These are phyloP conservation scores for Tilletia setariae DNA, from an alignment of 1,284 basidiomycete species.

Conservation along the genomic window DNA sequence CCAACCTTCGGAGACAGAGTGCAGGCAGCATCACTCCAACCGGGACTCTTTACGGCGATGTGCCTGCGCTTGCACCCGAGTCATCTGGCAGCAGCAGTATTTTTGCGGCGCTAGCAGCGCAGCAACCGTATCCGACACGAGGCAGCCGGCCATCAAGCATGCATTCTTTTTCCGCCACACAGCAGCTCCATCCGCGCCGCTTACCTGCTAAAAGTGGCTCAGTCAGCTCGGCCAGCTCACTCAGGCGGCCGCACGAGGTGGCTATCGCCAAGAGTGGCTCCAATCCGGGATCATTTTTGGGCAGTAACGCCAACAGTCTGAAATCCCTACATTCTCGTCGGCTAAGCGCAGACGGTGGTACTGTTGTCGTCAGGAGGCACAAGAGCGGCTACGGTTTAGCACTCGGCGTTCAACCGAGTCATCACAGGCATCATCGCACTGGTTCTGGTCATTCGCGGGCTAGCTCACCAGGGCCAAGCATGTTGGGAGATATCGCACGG, in stretches of 20 bases:
- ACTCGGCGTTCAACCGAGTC: not conserved
- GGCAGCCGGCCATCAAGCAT: slow-evolving; percentile 37
- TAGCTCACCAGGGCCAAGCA: slow-evolving; percentile 16
- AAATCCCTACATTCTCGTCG: slow-evolving; percentile 22
- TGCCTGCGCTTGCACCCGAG: slow-evolving; percentile 12
- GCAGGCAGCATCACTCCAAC: slow-evolving; percentile 49
- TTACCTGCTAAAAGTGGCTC: slow-evolving; percentile 39
- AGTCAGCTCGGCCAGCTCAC: slow-evolving; percentile 33
- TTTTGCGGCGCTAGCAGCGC: not conserved
- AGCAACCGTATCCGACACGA: slow-evolving; percentile 17
- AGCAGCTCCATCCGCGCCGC: slow-evolving; percentile 20
- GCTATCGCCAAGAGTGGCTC: not conserved
- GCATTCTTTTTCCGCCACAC: slow-evolving; percentile 29
- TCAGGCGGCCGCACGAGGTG: slow-evolving; percentile 4
- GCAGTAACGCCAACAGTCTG: slow-evolving; percentile 14
- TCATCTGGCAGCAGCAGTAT: slow-evolving; percentile 7
- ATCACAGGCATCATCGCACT: slow-evolving; percentile 15
- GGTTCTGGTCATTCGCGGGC: slow-evolving; percentile 17
- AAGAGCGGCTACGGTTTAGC: slow-evolving; percentile 13
- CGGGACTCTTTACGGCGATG: slow-evolving; percentile 32
- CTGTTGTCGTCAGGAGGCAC: slow-evolving; percentile 36
- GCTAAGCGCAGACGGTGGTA: slow-evolving; percentile 35
- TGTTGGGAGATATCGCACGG: not conserved
- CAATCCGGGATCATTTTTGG: not conserved
- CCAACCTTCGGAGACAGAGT: slow-evolving; percentile 35